phyloP scores from a whole-genome alignment of 257 asterid genomes.

The Fraxinus pennsylvanica region DNA sequence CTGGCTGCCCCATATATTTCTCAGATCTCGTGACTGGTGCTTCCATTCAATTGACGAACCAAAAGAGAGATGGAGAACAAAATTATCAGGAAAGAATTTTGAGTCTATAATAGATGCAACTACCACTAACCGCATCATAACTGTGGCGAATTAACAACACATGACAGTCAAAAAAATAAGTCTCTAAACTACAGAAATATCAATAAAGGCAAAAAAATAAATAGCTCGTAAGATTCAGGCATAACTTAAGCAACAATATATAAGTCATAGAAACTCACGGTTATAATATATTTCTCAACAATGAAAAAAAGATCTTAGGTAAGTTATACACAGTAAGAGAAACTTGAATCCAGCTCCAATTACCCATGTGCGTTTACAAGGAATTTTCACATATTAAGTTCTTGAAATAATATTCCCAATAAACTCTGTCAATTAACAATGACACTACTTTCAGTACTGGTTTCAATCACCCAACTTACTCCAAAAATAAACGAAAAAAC shows the following conservation, averaged over 20 bases:
- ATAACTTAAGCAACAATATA: neutral
- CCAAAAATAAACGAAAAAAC: neutral
- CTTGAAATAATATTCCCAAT: neutral
- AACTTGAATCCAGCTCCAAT: neutral
- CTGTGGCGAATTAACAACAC: neutral
- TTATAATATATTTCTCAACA: too few relatives aligned
- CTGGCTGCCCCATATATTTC: neutral
- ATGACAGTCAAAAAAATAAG: neutral
- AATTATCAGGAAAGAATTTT: too few relatives aligned
- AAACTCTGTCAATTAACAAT: neutral
- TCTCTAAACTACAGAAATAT: neutral
- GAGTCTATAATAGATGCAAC: neutral
- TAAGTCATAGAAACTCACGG: neutral
- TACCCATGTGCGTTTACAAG: neutral
- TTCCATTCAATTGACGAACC: constrained; percentile 1
- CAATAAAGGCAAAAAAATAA: neutral
- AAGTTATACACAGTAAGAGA: neutral
- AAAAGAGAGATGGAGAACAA: neutral
- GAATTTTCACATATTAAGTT: neutral
- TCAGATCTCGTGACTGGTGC: neutral
- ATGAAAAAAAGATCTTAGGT: neutral
- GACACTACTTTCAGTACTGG: constrained; percentile 8
- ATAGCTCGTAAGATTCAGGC: neutral
- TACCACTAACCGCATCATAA: neutral
- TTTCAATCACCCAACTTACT: constrained; percentile 11